Base-by-base conservation (phyloP, 75 land plant genomes). In the Pinus taeda region DNA sequence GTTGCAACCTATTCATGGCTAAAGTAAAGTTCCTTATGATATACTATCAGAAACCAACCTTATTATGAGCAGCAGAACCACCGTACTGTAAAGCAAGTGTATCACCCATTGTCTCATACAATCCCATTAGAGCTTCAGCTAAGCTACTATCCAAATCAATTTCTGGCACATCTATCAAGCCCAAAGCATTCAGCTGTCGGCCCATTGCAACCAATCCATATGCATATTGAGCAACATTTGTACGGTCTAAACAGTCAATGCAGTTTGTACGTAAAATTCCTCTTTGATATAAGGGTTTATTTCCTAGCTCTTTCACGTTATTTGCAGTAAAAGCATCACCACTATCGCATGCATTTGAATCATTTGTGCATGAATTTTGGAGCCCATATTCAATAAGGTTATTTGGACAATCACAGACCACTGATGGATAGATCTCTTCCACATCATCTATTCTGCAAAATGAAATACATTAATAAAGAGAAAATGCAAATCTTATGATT, bases 91-190 rank as follows among this genome's bases (percentile, higher is more conserved):
- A 82, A 66, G 98, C 96, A 73, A 89, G 90, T 69, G 86, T 90
- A 84, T 93, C 96, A 61, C 96, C 94, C 92, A 93, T 93, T 42
- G 61, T 89, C 81, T 91, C 92, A 79, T 91, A 93, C 45, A 91
- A 77, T 4, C 65, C 77, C 93, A 91, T 91, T 72, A 91, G 72
- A 57, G 83, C 83, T 75, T 85, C 90, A 65, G 91, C 91, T 56
- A 89, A 72, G 60, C 84, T 80, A 45, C 77, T 81, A 83, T 85
- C 84, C 24, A 85, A 77, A 60, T 87, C 91, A 30, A 93, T 78
- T 71, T 74, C 81, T 4, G 86, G 77, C 20, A 29, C 57, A 69
- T 79, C 78, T 76, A 74, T 79, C 5, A 93, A 60, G 20, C 90
- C 93, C 45, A 93, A 55, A 42, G 86, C 85, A 79, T 88, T 85